Percentiles rank a stretch among this genome's conserved stretches.
phyloP scores from a whole-genome alignment of 176 grass and related monocot species.

The Juncus effusus region DNA sequence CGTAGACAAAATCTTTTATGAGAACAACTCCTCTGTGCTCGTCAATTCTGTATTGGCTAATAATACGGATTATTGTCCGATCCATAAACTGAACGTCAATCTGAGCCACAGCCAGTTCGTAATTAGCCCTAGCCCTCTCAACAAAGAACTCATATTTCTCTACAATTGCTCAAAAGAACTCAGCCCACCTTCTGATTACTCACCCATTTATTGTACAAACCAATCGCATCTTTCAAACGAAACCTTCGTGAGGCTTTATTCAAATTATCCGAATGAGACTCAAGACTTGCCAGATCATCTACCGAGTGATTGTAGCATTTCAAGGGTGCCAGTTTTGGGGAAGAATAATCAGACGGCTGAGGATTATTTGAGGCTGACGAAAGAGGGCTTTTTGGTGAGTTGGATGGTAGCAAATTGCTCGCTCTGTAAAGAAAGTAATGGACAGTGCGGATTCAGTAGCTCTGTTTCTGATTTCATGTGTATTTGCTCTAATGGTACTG shows the following conservation, averaged over 20 bases:
- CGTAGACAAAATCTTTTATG: conserved; percentile 22
- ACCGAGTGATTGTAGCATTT: conserved; percentile 20
- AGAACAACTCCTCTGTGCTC: conserved; percentile 17
- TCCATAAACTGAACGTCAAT: not conserved
- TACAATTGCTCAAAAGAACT: conserved; percentile 15
- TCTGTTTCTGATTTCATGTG: not conserved
- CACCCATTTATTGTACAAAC: not conserved
- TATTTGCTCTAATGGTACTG: conserved; percentile 19
- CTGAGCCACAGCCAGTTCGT: conserved; percentile 25
- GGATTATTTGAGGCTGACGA: conserved; percentile 24
- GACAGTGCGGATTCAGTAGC: conserved; percentile 19
- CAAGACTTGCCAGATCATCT: not conserved
- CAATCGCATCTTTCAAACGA: not conserved
- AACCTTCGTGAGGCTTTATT: conserved; percentile 4
- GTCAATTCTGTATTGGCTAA: not conserved
- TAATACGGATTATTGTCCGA: not conserved
- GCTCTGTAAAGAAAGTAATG: not conserved
- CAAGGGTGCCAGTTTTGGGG: conserved; percentile 29
- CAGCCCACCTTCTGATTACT: not conserved
- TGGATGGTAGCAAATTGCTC: conserved; percentile 15
- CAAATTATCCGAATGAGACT: conserved; percentile 12
- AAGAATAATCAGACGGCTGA: not conserved
- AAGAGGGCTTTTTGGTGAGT: conserved; percentile 34
- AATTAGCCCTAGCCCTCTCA: conserved; percentile 18
- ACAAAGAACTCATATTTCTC: conserved; percentile 43